These are phyloP conservation scores for Peniophora sp. DNA, from an alignment of 1,284 basidiomycete genomes.

Conservation along the genomic window DNA sequence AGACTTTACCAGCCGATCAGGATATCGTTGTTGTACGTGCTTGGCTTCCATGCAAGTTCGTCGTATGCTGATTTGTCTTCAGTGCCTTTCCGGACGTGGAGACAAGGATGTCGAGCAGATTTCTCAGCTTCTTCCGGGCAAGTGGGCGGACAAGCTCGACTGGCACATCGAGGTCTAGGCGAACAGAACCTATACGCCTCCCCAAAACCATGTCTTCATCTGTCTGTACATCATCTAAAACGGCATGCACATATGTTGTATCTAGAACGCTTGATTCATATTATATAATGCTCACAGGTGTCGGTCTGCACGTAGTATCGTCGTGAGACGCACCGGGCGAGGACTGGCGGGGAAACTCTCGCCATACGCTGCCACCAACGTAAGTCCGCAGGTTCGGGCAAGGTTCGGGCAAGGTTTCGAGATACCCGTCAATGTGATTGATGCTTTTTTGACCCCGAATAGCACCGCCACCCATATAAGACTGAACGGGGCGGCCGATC, in stretches of 20 bases:
- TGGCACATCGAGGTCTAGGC: constrained; percentile 61
- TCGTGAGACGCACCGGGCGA: too few species aligned
- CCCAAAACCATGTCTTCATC: too few species aligned
- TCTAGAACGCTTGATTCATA: neutral
- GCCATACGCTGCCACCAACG: constrained; percentile 5
- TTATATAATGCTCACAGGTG: too few species aligned
- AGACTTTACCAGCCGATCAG: constrained; percentile 75
- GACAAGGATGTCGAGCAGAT: constrained; percentile 96
- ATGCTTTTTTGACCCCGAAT: too few species aligned
- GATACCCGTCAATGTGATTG: neutral
- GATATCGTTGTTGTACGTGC: constrained; percentile 84
- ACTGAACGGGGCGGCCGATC: too few species aligned
- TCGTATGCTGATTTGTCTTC: constrained; percentile 4
- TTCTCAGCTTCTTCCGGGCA: constrained; percentile 70
- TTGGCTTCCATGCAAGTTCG: neutral
- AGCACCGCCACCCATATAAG: too few species aligned
- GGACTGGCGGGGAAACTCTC: too few species aligned
- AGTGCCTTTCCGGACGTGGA: constrained; percentile 87
- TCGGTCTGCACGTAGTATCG: too few species aligned
- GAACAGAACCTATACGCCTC: too few species aligned
- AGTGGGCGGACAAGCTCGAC: constrained; percentile 86
- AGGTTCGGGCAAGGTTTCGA: neutral
- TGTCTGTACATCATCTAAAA: too few species aligned
- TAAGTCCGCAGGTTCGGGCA: neutral
- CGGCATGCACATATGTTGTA: too few species aligned